A percentile compares a stretch with the other conserved stretches of the same genome.
Evolutionary conservation across 306 rosid genomes (phyloP).

Genomic region (Prosopis cineraria): DNA sequence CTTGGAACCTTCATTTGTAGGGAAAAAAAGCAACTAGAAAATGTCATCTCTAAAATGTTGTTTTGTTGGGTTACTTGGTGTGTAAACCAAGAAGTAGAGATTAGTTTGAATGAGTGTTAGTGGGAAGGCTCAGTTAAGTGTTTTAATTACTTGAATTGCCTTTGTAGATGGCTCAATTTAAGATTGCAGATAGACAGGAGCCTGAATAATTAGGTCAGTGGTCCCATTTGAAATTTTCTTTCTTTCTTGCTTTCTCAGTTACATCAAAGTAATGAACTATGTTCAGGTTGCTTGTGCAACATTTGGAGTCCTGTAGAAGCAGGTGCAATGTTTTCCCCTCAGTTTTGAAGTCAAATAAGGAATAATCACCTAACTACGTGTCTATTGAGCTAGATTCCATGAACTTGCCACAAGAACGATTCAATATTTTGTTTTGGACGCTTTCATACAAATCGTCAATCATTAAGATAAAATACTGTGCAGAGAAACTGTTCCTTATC

Average conservation of each 20-base stretch:
- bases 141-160: background rate
- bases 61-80: background rate
- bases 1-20: background rate
- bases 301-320: background rate
- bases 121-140: background rate
- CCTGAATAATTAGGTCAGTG: no score
- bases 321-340: background rate
- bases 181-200: background rate
- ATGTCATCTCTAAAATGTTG: background rate
- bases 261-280: background rate
- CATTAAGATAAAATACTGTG: background rate
- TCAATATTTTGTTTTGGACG: background rate
- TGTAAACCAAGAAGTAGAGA: background rate
- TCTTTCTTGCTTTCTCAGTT: no score
- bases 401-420: conserved; percentile 16
- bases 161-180: background rate
- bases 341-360: conserved; percentile 13
- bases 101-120: background rate
- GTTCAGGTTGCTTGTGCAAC: background rate
- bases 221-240: no score
- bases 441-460: background rate
- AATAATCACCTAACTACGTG: background rate
- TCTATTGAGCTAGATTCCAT: background rate
- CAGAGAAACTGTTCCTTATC: background rate
- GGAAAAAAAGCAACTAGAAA: background rate